phyloP scores from a whole-genome alignment of 1,284 basidiomycete genomes.

The Trametes pubescens region DNA sequence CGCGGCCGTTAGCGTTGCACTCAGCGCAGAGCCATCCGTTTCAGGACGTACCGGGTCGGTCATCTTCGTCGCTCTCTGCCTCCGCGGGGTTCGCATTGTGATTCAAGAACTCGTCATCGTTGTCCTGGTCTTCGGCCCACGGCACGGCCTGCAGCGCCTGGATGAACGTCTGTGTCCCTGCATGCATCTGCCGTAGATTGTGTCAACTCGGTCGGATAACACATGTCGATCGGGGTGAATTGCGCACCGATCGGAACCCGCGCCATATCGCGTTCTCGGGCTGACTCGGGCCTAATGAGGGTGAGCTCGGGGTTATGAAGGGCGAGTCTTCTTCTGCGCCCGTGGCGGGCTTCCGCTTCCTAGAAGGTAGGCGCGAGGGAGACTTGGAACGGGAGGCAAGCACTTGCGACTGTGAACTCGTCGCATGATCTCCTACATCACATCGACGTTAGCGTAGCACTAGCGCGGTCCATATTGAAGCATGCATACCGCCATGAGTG shows the following conservation, averaged over 20 bases:
- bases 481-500: slow-evolving; percentile 43
- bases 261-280: slow-evolving; percentile 61
- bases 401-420: slow-evolving; percentile 36
- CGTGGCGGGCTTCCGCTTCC: slow-evolving; percentile 21
- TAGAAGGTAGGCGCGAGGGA: slow-evolving; percentile 25
- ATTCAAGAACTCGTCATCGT: slow-evolving; percentile 66
- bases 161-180: slow-evolving; percentile 84
- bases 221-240: slow-evolving; percentile 24
- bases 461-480: too few relatives aligned
- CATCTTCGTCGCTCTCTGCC: slow-evolving; percentile 71
- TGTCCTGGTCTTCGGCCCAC: slow-evolving; percentile 72
- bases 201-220: slow-evolving; percentile 14
- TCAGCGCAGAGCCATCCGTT: background rate
- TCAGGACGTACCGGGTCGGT: slow-evolving; percentile 46
- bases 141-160: slow-evolving; percentile 85
- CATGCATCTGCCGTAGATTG: slow-evolving; percentile 61
- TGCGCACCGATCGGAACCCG: slow-evolving; percentile 68
- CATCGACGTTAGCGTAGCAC: background rate
- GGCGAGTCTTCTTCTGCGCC: slow-evolving; percentile 69
- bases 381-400: slow-evolving; percentile 23
- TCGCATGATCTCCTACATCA: slow-evolving; percentile 29
- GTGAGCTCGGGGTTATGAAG: slow-evolving; percentile 78
- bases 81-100: slow-evolving; percentile 53
- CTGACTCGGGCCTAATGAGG: slow-evolving; percentile 53
- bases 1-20: slow-evolving; percentile 2